Evolutionary conservation across 768 basidiomycete genomes (phyloP), one percentile per base, ranked within the genome.

Genomic region (Trametes cingulata): DNA sequence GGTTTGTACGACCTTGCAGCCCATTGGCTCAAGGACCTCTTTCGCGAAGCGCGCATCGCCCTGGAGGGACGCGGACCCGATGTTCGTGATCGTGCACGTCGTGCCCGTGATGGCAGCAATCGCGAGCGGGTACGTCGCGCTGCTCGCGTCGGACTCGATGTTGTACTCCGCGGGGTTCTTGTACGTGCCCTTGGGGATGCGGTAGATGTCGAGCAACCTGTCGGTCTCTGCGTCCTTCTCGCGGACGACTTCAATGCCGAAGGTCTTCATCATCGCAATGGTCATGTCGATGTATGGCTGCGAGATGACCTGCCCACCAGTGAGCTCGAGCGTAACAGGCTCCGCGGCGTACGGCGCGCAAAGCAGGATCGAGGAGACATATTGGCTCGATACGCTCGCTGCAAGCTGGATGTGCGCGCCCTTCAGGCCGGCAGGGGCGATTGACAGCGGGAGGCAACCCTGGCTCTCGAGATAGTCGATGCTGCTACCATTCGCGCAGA

Each of bases 271-370:
- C 89, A 99, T 97, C 9, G 94, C 87, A 66, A 97, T 90, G 9
- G 97, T 98, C 97, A 98, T 98, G 76, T 99, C 95, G 73, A 99
- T 98, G 77, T 98, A 99, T 0, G 95, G 95, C 75, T 98, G 96
- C 6, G 94, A 97, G 71, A 99, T 98, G 70, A 98, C 97, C 60
- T 91, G 87, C 0, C 94, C 96, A 12, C 96, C 97, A 0, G 85
- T 90, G 62, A 99, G 83, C 75, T 97, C 90, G 52, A 98, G 86
- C 2, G 86, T 87, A 60, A 97, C 84, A n/a, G 89, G 80, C 69
- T 92, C 80, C 27, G 74, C 67, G 1, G 96, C 95, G 69, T 98
- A 99, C 1, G 96, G 97, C 0, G 97, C 95, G 70, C 95, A 97
- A 39, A 98, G 88, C 7, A 99, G 83, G 71, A 98, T 93, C 9